phyloP scores from a whole-genome alignment of 805 yeast species.

The Kockiozyma suomiensis region DNA sequence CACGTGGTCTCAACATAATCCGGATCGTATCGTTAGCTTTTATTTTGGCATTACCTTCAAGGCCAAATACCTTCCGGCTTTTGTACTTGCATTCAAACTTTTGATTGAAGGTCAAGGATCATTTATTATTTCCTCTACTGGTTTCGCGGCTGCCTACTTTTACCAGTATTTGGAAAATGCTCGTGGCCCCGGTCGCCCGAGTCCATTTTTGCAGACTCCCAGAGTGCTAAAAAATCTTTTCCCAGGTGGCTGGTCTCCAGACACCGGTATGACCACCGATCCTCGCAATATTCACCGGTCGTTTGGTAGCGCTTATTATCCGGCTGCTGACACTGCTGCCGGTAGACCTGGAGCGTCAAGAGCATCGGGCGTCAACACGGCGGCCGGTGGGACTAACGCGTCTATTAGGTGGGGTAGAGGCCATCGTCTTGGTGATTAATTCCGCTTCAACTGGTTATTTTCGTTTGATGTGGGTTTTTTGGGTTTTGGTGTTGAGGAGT shows the following conservation, averaged over 20 bases:
- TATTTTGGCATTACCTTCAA: slow-evolving; percentile 39
- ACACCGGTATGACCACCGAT: slow-evolving; percentile 31
- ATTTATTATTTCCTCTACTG: slow-evolving; percentile 37
- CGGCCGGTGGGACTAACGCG: not conserved
- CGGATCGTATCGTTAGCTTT: slow-evolving; percentile 38
- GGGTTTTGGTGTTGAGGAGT: not conserved
- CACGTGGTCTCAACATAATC: slow-evolving; percentile 46
- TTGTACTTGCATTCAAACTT: slow-evolving; percentile 39
- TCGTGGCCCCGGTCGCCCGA: slow-evolving; percentile 25
- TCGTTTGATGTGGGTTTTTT: not conserved
- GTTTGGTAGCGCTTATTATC: slow-evolving; percentile 34
- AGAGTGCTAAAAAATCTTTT: slow-evolving; percentile 18
- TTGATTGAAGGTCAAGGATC: slow-evolving; percentile 39
- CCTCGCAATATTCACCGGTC: slow-evolving; percentile 23
- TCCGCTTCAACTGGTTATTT: too few relatives aligned
- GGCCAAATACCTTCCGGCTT: slow-evolving; percentile 42
- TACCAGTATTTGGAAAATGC: slow-evolving; percentile 41
- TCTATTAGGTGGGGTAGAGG: slow-evolving; percentile 16
- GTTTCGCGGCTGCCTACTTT: slow-evolving; percentile 42
- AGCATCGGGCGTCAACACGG: slow-evolving; percentile 8
- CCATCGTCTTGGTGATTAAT: slow-evolving; percentile 13
- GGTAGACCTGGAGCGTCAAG: slow-evolving; percentile 1
- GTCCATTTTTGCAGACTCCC: slow-evolving; percentile 31
- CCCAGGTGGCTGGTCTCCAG: slow-evolving; percentile 34
- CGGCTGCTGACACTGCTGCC: slow-evolving; percentile 3